Evolutionary conservation across 2,329 filamentous ascomycete species (phyloP), one percentile per base, ranked within the genome.

Genomic region (Xylariaceae sp.): DNA sequence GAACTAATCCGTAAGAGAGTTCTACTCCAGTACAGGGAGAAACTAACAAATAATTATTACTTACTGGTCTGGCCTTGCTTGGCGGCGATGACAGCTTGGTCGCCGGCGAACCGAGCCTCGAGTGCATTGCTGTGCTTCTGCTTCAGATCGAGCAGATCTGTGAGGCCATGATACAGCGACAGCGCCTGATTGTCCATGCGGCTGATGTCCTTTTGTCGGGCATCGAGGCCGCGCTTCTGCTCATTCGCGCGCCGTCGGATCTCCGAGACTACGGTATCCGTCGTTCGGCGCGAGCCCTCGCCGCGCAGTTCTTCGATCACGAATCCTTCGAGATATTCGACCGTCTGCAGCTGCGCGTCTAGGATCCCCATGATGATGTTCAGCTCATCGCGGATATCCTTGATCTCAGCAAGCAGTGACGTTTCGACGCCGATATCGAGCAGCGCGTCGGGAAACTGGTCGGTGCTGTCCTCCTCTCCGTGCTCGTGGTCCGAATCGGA

Each of bases 101-200:
- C 81, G 15, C 80, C 74, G 0, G 81, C 78, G 46, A 81, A 86
- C 2, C 84, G 79, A 1, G 84, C 85, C 64, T 88, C 85, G 40
- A 86, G 81, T 0, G 83, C 83, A 68, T 87, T 88, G 58, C 83
- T 84, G 53, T 88, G 84, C 67, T 87, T 87, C 62, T 88, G 85
- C 63, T 88, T 88, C 1, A 87, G 75, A 58, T 88, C 85, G 0
- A 88, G 78, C 4, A 88, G 71, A 59, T 87, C 81, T 0, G 81
- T 84, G 37, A 87, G 78, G 51, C 77, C 81, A 36, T 77, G 72
- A 63, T 86, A 86, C 55, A 86, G 81, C 18, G 79, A 76, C 52
- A 80, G 75, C 0, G 84, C 83, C 66, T 86, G 84, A 44, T 79
- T 78, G 62, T 85, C 80, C 84, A 87, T 87, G 13, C 83, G 76